Evolutionary conservation across 805 yeast genomes (phyloP), one percentile per base, ranked within the genome.

Genomic region (Starmerella ratchasimensis): DNA sequence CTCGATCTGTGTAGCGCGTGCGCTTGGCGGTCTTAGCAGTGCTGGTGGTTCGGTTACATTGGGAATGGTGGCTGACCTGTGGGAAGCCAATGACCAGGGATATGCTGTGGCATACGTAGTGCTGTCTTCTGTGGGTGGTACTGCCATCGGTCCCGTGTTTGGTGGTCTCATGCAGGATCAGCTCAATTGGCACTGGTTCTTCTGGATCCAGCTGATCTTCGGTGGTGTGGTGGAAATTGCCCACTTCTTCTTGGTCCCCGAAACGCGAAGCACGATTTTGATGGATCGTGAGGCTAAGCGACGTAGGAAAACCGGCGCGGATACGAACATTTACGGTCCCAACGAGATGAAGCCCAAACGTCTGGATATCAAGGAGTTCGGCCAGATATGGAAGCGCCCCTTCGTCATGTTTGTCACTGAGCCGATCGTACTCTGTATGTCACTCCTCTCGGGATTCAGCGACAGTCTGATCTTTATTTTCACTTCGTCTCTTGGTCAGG

Each of bases 21-120:
- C 76, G 34, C 52, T 76, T 1, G 78, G 80, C 2, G 84, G 84
- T 4, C 46, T 72, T 17, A 64, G 69, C 38, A 68, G 72, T 19
- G 66, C 73, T 3, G 76, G 77, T 2, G 62, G 69, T 14, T 53
- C 71, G 26, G 70, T 72, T 2, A 55, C 72, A 13, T 70, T 74
- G 28, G 83, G 82, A n/a, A 71, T 72, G 14, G 57, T 76, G 28
- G 73, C 79, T 20, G 84, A 77, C 49, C 49, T 76, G 47, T 53
- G 65, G 26, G 42, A 55, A 5, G 53, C 63, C 7, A 62, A 69
- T 8, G 59, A 59, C 43, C 57, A 65, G 37, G 74, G 76, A 6
- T 49, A 63, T 17, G 68, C 68, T 2, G 56, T 72, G 33, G 69
- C 68, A 4, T 76, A 65, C 49, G 61, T 61, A 34, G 61, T 74